A percentile compares a stretch with the other conserved stretches of the same genome.
phyloP scores from a whole-genome alignment of 23 red algal species.

The Pyropia yezoensis region DNA sequence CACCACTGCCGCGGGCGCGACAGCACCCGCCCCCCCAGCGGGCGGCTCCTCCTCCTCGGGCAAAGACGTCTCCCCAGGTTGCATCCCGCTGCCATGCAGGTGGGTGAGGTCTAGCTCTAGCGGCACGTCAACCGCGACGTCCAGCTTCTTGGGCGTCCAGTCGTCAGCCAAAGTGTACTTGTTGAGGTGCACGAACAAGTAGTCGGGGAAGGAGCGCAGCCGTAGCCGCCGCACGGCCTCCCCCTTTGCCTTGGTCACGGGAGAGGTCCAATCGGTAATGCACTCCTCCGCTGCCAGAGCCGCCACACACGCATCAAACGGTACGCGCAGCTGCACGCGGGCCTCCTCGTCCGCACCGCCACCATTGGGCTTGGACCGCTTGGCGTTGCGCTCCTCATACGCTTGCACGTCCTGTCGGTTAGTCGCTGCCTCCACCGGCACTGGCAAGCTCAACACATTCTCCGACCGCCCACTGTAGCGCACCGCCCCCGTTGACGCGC shows the following conservation, averaged over 20 bases:
- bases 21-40: conserved; percentile 3
- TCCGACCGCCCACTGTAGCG: conserved; percentile 28
- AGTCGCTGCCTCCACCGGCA: conserved; percentile 36
- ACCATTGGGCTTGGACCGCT: conserved; percentile 13
- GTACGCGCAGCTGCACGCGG: conserved; percentile 57
- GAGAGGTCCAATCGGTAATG: conserved; percentile 30
- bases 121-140: conserved; percentile 57
- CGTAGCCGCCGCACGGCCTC: conserved; percentile 35
- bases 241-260: conserved; percentile 40
- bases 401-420: conserved; percentile 54
- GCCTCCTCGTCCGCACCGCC: conserved; percentile 8
- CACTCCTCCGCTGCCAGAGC: conserved; percentile 4
- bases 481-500: conserved; percentile 37
- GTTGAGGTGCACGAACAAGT: conserved; percentile 59
- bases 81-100: conserved; percentile 29
- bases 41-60: conserved; percentile 20
- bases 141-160: conserved; percentile 88
- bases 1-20: conserved; percentile 2
- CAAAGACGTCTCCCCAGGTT: conserved; percentile 33
- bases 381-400: conserved; percentile 54
- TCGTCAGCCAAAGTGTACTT: conserved; percentile 79
- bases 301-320: conserved; percentile 43
- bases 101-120: conserved; percentile 45
- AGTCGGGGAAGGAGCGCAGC: conserved; percentile 42
- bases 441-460: conserved; percentile 42